These are phyloP conservation scores for Syncephalastrum contaminatum DNA, from an alignment of 371 early-diverging fungal species.

Conservation along the genomic window DNA sequence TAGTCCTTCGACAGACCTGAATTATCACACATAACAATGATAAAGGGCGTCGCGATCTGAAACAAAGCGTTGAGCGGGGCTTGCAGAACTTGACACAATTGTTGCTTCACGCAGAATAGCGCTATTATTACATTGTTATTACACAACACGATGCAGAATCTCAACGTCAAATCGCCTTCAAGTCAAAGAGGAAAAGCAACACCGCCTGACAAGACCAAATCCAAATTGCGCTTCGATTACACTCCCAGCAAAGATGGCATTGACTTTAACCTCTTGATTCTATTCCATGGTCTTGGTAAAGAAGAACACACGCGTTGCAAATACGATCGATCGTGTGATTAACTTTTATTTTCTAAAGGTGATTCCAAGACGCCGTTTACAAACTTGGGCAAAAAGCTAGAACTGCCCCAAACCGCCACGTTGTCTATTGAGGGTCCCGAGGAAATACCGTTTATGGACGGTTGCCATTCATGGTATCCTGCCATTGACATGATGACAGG, in stretches of 20 bases:
- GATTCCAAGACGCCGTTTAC: constrained; percentile 61
- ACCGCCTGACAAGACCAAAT: constrained; percentile 31
- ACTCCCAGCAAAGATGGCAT: constrained; percentile 57
- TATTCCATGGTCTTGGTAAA: constrained; percentile 72
- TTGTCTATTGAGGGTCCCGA: constrained; percentile 64
- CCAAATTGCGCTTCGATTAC: constrained; percentile 49
- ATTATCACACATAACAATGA: too few species aligned
- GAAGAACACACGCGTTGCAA: not conserved
- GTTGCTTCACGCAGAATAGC: too few species aligned
- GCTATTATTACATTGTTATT: too few species aligned
- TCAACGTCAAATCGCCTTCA: constrained; percentile 25
- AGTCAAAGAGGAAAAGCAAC: constrained; percentile 20
- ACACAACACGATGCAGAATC: constrained; percentile 21
- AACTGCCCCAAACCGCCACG: constrained; percentile 70
- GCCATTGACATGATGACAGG: constrained; percentile 61
- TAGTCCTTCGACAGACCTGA: too few species aligned
- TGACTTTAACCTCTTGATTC: constrained; percentile 68
- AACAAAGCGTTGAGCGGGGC: too few species aligned
- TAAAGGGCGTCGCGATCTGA: too few species aligned
- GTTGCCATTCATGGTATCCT: constrained; percentile 67
- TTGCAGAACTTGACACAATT: too few species aligned
- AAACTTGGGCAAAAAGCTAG: constrained; percentile 54
- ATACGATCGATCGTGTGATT: not conserved
- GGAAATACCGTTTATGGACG: constrained; percentile 62
- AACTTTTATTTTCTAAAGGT: constrained; percentile 15